phyloP scores from a whole-genome alignment of 805 yeast genomes.

The Yarrowia bubula region DNA sequence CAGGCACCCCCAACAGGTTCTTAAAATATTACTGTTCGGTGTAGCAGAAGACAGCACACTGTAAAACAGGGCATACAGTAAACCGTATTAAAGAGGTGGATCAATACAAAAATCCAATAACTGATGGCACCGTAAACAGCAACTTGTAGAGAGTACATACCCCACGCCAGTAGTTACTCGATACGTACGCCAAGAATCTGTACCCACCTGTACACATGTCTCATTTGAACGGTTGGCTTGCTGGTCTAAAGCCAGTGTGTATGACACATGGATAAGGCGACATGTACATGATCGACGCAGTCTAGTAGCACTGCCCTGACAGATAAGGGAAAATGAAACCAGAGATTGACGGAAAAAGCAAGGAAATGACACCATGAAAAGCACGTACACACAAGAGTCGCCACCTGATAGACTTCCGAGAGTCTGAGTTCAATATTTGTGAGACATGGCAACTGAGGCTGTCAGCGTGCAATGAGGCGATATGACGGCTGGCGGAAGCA shows the following conservation, averaged over 20 bases:
- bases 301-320: not conserved
- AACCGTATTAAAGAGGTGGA: too few species aligned
- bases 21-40: too few species aligned
- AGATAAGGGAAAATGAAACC: not conserved
- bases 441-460: not conserved
- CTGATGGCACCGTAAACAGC: too few species aligned
- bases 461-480: not conserved
- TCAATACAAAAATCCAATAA: too few species aligned
- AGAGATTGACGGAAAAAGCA: not conserved
- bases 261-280: slow-evolving; percentile 4
- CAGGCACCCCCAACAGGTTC: too few species aligned
- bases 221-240: too few species aligned
- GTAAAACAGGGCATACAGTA: too few species aligned
- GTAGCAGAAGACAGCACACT: too few species aligned
- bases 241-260: not conserved
- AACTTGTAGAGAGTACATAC: too few species aligned
- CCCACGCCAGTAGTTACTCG: too few species aligned
- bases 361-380: slow-evolving; percentile 5
- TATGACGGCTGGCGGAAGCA: not conserved
- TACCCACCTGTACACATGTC: too few species aligned
- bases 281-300: not conserved
- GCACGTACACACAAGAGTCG: not conserved
- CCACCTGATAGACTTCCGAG: slow-evolving; percentile 20
- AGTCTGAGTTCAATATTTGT: slow-evolving; percentile 1
- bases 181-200: too few species aligned